These are phyloP conservation scores for Mortierella hygrophila DNA, from an alignment of 192 early-diverging fungal species.

Conservation along the genomic window DNA sequence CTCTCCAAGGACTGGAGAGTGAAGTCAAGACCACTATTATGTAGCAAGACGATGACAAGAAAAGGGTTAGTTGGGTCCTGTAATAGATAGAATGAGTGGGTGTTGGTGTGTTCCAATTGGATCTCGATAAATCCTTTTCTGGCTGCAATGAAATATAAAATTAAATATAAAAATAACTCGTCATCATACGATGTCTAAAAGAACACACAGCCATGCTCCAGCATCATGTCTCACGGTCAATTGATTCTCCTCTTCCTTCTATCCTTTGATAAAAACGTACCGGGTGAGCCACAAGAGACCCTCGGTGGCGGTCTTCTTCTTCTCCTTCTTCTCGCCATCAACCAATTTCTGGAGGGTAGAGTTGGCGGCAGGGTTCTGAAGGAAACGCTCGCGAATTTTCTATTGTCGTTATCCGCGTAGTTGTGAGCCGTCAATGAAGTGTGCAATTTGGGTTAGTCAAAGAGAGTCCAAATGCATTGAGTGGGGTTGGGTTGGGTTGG, in stretches of 20 bases:
- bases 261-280: constrained; percentile 50
- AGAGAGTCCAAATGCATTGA: neutral
- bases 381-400: constrained; percentile 87
- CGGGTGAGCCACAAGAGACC: constrained; percentile 95
- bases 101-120: neutral
- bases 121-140: neutral
- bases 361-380: constrained; percentile 73
- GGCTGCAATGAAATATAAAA: neutral
- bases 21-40: constrained; percentile 79
- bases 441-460: constrained; percentile 4
- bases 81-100: neutral
- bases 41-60: neutral
- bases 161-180: neutral
- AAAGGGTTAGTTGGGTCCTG: neutral
- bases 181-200: neutral
- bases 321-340: constrained; percentile 77
- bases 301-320: constrained; percentile 89
- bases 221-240: neutral
- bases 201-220: neutral
- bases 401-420: constrained; percentile 47
- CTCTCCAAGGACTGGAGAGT: constrained; percentile 77
- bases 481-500: neutral
- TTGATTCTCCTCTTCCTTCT: neutral
- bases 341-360: constrained; percentile 89
- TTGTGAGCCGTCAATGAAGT: neutral